phyloP scores from a whole-genome alignment of 2,329 filamentous ascomycete genomes.

The Aureobasidium sp. region DNA sequence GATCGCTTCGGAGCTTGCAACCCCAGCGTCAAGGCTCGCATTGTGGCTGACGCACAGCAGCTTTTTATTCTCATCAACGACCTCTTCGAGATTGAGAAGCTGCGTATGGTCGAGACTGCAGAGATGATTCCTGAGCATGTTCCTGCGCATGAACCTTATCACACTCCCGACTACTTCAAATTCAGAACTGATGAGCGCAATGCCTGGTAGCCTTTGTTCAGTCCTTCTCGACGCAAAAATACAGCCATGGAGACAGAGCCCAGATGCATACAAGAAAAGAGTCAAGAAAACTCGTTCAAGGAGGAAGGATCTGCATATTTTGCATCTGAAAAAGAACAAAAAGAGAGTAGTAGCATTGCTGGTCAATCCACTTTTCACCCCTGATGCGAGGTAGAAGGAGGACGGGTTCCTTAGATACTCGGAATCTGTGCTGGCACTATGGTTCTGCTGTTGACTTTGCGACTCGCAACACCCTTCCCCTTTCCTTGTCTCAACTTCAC shows the following conservation, averaged over 20 bases:
- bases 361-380: not conserved
- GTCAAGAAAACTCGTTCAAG: not conserved
- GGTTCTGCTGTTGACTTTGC: not conserved
- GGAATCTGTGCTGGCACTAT: not conserved
- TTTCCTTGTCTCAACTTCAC: not conserved
- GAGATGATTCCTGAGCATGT: not conserved
- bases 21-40: not conserved
- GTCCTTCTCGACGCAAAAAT: not conserved
- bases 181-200: not conserved
- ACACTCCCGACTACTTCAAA: conserved; percentile 6
- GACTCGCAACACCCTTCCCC: no score
- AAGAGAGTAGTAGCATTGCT: not conserved
- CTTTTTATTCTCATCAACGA: conserved; percentile 8
- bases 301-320: not conserved
- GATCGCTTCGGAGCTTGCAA: conserved; percentile 10
- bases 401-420: not conserved
- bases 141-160: not conserved
- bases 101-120: not conserved
- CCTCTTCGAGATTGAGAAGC: conserved; percentile 1
- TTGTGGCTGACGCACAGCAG: not conserved
- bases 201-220: not conserved
- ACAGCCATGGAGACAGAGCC: not conserved
- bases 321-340: not conserved
- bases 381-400: not conserved
- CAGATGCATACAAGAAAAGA: not conserved